These are phyloP conservation scores for Patellaria atrata DNA, from an alignment of 495 filamentous ascomycete species.

Conservation along the genomic window DNA sequence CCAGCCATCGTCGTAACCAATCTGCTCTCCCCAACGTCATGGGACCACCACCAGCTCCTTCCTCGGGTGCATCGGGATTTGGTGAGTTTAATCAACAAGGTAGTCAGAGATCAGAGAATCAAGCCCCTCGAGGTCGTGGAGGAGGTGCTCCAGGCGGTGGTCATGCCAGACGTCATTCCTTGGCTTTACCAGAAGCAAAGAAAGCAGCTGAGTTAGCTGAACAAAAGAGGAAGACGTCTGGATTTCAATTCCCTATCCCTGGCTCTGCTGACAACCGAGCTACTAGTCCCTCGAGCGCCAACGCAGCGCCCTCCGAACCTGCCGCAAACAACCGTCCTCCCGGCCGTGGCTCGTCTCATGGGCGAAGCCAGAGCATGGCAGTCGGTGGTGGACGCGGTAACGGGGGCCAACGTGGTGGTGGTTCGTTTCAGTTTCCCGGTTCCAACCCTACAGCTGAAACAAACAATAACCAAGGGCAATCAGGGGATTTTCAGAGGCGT, in stretches of 20 bases:
- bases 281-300: constrained; percentile 30
- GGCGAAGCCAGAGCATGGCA: constrained; percentile 57
- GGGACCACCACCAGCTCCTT: constrained; percentile 91
- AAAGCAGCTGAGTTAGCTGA: constrained; percentile 94
- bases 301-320: constrained; percentile 27
- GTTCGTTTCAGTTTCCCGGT: constrained; percentile 58
- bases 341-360: constrained; percentile 32
- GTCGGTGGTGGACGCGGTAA: constrained; percentile 43
- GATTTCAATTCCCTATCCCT: constrained; percentile 87
- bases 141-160: constrained; percentile 50
- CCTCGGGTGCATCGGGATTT: constrained; percentile 87
- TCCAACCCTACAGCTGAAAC: constrained; percentile 31
- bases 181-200: constrained; percentile 90
- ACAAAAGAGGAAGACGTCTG: constrained; percentile 85
- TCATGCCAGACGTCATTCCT: constrained; percentile 86
- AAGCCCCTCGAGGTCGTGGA: constrained; percentile 59
- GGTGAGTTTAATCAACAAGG: constrained; percentile 53
- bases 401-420: constrained; percentile 42
- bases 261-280: constrained; percentile 34
- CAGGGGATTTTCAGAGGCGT: constrained; percentile 56
- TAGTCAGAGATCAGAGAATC: constrained; percentile 53
- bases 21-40: constrained; percentile 92
- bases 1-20: constrained; percentile 92
- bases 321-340: constrained; percentile 6
- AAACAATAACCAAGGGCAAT: constrained; percentile 25